Evolutionary conservation across 208 protist species (phyloP).

Genomic region (Sergeia podlipaevii): DNA sequence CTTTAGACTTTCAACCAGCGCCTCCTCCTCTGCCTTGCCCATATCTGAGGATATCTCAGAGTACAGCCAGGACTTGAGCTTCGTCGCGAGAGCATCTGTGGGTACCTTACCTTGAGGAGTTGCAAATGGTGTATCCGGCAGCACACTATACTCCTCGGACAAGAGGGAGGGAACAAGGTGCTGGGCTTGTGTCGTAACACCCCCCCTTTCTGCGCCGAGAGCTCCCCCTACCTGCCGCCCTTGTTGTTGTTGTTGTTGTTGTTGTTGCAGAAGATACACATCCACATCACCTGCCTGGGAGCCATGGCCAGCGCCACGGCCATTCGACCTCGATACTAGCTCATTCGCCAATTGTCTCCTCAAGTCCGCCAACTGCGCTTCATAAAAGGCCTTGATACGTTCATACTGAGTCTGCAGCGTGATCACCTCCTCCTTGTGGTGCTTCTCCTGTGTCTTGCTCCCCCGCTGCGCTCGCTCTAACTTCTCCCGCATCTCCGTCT

Average conservation of each 20-base stretch:
- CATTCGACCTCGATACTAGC: neutral
- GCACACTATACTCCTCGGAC: neutral
- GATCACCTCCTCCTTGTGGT: constrained; percentile 47
- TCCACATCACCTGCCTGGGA: neutral
- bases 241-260: constrained; percentile 7
- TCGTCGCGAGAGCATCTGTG: constrained; percentile 8
- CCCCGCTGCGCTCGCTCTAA: constrained; percentile 43
- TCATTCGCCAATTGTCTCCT: constrained; percentile 56
- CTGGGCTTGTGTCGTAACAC: too few species aligned
- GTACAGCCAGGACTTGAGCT: constrained; percentile 51
- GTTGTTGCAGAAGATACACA: neutral
- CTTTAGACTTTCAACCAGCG: constrained; percentile 12
- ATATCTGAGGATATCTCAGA: constrained; percentile 34
- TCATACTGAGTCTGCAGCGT: constrained; percentile 60
- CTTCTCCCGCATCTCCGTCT: constrained; percentile 34
- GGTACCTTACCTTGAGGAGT: neutral
- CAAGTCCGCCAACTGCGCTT: constrained; percentile 72
- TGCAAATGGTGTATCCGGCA: neutral
- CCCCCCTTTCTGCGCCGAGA: neutral
- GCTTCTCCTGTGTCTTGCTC: constrained; percentile 23
- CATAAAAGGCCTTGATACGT: constrained; percentile 65
- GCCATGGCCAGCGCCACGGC: neutral
- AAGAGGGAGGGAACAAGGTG: neutral
- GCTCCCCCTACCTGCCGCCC: neutral
- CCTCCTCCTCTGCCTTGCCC: constrained; percentile 17